Base-by-base conservation (phyloP, 1,284 basidiomycete species). In the Ceratobasidium sp. region DNA sequence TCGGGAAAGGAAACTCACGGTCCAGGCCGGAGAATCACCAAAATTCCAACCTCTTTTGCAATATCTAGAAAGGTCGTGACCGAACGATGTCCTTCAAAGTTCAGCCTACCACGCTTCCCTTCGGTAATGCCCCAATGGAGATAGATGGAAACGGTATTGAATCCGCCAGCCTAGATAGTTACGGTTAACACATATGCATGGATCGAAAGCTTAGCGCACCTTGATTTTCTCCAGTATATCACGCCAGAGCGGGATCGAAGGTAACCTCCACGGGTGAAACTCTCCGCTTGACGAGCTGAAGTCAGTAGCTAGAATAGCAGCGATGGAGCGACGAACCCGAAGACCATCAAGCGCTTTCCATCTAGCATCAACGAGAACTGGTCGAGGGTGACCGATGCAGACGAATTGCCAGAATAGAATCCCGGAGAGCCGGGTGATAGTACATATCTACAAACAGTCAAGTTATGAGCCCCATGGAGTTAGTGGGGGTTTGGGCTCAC, bases 321-420 rank as follows among this genome's bases (percentile, higher is more conserved):
- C 7, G 23, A 46, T 14, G 3, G 33, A n/a, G n/a, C n/a, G n/a
- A 16, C 38, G 23, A 12, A 62, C 52, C 46, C 33, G 60, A 60
- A 62, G 10, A 74, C 23, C 55, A 48, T 59, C n/a, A 65, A n/a
- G 27, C 62, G 50, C 64, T 52, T 52, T 20, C 62, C 62, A 57
- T 77, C 74, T 23, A 77, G 30, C n/a, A 77, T 44, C 23, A 77
- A 62, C 12, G 74, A 77, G 62, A 68, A 55, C 46, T 67, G 60
- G 46, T 77, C 74, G 52, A 87, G 82, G 1, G 85, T 86, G 3
- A 87, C 85, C 6, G 85, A 81, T 16, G 86, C 83, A 44, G 82
- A 82, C 0, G 85, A 86, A 78, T 84, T 82, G 1, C 85, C 85
- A 64, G 85, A 79, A 77, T 87, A 86, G 78, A 86, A 87, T 35